These are phyloP conservation scores for Rubus idaeus DNA, from an alignment of 306 rosid species.

Conservation along the genomic window DNA sequence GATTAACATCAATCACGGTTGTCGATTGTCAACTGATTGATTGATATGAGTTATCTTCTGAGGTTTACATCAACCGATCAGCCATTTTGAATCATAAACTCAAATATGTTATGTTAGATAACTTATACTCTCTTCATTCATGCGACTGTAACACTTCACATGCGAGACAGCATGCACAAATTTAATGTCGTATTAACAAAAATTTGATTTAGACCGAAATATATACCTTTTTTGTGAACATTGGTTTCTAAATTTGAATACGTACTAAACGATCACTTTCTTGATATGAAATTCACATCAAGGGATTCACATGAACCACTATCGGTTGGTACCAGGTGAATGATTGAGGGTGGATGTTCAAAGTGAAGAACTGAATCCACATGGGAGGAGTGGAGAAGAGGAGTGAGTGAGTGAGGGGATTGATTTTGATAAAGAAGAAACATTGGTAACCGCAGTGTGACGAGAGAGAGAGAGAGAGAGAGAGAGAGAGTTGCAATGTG, in stretches of 20 bases:
- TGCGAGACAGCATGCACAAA: no score
- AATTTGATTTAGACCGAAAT: no score
- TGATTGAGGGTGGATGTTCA: not conserved
- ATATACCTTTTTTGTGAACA: no score
- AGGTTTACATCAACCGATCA: not conserved
- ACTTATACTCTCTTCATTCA: not conserved
- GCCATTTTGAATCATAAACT: no score
- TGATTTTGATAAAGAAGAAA: not conserved
- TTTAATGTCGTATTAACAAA: no score
- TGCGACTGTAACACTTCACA: no score
- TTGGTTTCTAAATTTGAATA: no score
- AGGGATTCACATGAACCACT: no score
- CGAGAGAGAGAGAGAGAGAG: not conserved
- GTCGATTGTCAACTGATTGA: not conserved
- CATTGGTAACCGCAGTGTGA: slow-evolving; percentile 1
- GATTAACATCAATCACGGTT: not conserved
- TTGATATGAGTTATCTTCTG: not conserved
- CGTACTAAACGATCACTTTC: no score
- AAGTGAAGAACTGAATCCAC: not conserved
- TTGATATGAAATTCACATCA: no score
- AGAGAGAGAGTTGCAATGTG: not conserved
- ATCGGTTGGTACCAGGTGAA: not conserved
- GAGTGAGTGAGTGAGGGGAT: not conserved
- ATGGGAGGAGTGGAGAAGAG: not conserved
- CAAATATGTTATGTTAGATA: not conserved